Evolutionary conservation across 805 yeast species (phyloP).

Genomic region (Scheffersomyces spartinae): DNA sequence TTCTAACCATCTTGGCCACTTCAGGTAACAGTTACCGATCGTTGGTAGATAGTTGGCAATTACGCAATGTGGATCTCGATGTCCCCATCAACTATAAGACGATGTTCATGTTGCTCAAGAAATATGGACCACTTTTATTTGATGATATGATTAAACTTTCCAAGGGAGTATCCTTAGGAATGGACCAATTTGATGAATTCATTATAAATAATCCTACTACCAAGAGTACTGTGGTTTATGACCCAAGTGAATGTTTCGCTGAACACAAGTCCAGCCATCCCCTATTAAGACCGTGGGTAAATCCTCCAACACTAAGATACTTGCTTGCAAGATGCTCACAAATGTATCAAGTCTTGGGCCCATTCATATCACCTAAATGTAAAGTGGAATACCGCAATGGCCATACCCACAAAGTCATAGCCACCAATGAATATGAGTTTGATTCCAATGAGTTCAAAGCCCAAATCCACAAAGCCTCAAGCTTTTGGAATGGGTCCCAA

Average conservation of each 20-base stretch:
- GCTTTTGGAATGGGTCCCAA: slow-evolving; percentile 26
- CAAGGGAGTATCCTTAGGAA: slow-evolving; percentile 18
- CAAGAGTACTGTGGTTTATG: slow-evolving; percentile 2
- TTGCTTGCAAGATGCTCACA: slow-evolving; percentile 25
- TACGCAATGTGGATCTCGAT: slow-evolving; percentile 19
- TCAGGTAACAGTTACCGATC: slow-evolving; percentile 9
- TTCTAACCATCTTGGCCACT: slow-evolving; percentile 12
- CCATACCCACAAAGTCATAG: slow-evolving; percentile 14
- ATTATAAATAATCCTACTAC: too few relatives aligned
- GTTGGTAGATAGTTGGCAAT: slow-evolving; percentile 18
- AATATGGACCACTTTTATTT: slow-evolving; percentile 12
- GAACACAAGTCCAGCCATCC: slow-evolving; percentile 10
- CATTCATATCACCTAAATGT: slow-evolving; percentile 12
- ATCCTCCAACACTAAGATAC: slow-evolving; percentile 26
- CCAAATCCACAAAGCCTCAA: slow-evolving; percentile 8
- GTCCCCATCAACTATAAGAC: slow-evolving; percentile 17
- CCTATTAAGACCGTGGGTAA: slow-evolving; percentile 18
- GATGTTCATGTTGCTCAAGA: slow-evolving; percentile 14
- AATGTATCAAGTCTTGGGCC: slow-evolving; percentile 13
- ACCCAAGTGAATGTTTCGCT: too few relatives aligned
- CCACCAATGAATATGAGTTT: slow-evolving; percentile 12
- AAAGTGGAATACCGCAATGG: slow-evolving; percentile 27
- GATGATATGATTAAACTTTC: slow-evolving; percentile 21
- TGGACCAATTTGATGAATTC: slow-evolving; percentile 14
- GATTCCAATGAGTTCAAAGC: slow-evolving; percentile 7